A percentile compares a stretch with the other conserved stretches of the same genome.
These are phyloP conservation scores for Phytopythium mirpurense DNA, from an alignment of 352 stramenopile species.

Conservation along the genomic window DNA sequence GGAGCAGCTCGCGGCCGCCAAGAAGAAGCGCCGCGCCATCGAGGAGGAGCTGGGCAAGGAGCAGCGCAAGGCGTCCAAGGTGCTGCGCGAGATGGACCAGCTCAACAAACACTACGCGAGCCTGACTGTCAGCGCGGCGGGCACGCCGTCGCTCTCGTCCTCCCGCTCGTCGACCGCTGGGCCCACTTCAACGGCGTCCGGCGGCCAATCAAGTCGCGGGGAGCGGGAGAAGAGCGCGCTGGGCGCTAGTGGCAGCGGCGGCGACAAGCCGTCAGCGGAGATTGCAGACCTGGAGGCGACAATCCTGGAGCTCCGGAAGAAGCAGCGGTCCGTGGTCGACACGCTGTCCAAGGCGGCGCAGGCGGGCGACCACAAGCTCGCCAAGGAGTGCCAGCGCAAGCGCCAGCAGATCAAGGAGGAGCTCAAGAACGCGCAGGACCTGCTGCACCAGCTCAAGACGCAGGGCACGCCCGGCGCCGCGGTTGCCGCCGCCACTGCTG, in stretches of 20 bases:
- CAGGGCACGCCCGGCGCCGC: slow-evolving; percentile 12
- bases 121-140: slow-evolving; percentile 23
- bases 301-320: slow-evolving; percentile 75
- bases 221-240: slow-evolving; percentile 23
- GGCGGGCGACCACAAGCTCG: slow-evolving; percentile 60
- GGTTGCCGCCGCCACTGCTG: neutral
- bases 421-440: slow-evolving; percentile 62
- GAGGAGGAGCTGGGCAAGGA: slow-evolving; percentile 81
- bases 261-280: slow-evolving; percentile 37
- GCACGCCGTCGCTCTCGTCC: slow-evolving; percentile 33
- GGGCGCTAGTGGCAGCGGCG: slow-evolving; percentile 12
- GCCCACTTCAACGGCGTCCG: slow-evolving; percentile 9
- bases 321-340: slow-evolving; percentile 68
- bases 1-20: slow-evolving; percentile 52
- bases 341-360: slow-evolving; percentile 69
- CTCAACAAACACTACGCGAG: slow-evolving; percentile 68
- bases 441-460: slow-evolving; percentile 55
- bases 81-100: slow-evolving; percentile 84
- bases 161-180: slow-evolving; percentile 27
- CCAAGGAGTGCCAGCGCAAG: slow-evolving; percentile 70
- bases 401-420: slow-evolving; percentile 78
- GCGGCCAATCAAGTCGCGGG: slow-evolving; percentile 1
- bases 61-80: slow-evolving; percentile 61
- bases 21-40: slow-evolving; percentile 67
- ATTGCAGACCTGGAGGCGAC: slow-evolving; percentile 55